Base-by-base conservation (phyloP, 768 basidiomycete genomes). In the Sistotremastrum niveocremeum region DNA sequence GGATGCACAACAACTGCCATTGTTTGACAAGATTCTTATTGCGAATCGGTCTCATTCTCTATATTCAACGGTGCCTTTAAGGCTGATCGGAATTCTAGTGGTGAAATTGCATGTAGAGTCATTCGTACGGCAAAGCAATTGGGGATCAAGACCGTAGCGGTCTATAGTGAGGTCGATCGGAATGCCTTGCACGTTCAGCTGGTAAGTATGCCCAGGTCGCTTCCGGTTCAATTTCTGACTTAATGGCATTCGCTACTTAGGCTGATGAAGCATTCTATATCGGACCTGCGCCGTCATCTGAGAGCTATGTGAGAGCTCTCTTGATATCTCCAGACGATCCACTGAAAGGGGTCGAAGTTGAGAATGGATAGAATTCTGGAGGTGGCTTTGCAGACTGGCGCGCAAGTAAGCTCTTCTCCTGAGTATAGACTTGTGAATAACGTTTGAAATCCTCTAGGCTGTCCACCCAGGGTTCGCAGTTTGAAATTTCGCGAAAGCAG, bases 41-140 rank as follows among this genome's bases (percentile, higher is more conserved):
- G 90, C 90, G 0, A 95, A 95, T 57, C 69, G 90, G 90, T 82
- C 46, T n/a, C n/a, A n/a, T 20, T 46, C 44, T 41, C 8, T 43
- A 4, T 42, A 35, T 42, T 29, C 9, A 5, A 45, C 6, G 4
- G 37, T 6, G 5, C 8, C 30, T 7, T 29, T 33, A 8, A 39
- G 30, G 34, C 29, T 32, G 47, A 20, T 34, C 36, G 41, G 7
- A 48, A 28, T 34, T 39, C 10, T 50, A 94, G 90, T 61, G 91
- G 91, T 41, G 91, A 97, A 63, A 97, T 97, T 51, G 90, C 91
- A 4, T 95, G 93, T 61, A 81, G 91, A 12, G 87, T 97, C 39
- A 94, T 94, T 46, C 80, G 85, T 29, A 94, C 91, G 0, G 87
- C 88, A 2, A 78, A 71, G 61, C 84, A 83, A 57, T 68, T 95